Evolutionary conservation across 2,329 filamentous ascomycete species (phyloP), one percentile per base, ranked within the genome.

Genomic region (Talaromyces sp.): DNA sequence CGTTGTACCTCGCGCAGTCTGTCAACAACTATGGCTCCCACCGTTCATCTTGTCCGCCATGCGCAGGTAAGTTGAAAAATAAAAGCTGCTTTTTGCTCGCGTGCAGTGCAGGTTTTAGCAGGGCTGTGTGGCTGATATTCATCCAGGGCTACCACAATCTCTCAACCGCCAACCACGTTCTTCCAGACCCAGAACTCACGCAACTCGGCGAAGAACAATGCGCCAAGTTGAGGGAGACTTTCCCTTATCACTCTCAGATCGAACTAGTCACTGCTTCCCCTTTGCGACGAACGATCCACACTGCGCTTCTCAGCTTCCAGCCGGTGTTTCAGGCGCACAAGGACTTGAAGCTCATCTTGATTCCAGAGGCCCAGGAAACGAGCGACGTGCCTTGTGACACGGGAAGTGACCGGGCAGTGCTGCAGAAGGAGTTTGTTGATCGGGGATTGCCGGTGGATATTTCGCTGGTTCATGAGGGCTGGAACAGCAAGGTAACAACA

Each of bases 121-220:
- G 35, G 35, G 17, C 9, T n/a, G 35, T 7, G 35, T n/a, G 14
- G 14, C 12, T 17, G 27, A 29, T 41, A n/a, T 58, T 52, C 17
- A 9, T n/a, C 12, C 81, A 91, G 77, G 92, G 91, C 75, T 85
- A 84, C 71, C 92, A 96, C 82, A 96, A 96, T 74, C 83, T 94
- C 69, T 80, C 69, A 64, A 68, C 79, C 27, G 87, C 83, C 63
- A 91, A 92, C 75, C 88, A 92, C 71, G 70, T 77, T 62, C 79
- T 96, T 46, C 86, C 73, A n/a, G 92, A 97, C 70, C 92, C 92
- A 1, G 79, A 85, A 61, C 83, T 96, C 58, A 96, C 92, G 1
- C 79, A 84, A 0, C 80, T 87, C n/a, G 92, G 92, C 67, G 81
- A 87, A 70, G 69, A 85, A 63, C 91, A 97, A 81, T 95, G 91